phyloP scores from a whole-genome alignment of 2,329 filamentous ascomycete genomes.

The Penicillium corylophilum region DNA sequence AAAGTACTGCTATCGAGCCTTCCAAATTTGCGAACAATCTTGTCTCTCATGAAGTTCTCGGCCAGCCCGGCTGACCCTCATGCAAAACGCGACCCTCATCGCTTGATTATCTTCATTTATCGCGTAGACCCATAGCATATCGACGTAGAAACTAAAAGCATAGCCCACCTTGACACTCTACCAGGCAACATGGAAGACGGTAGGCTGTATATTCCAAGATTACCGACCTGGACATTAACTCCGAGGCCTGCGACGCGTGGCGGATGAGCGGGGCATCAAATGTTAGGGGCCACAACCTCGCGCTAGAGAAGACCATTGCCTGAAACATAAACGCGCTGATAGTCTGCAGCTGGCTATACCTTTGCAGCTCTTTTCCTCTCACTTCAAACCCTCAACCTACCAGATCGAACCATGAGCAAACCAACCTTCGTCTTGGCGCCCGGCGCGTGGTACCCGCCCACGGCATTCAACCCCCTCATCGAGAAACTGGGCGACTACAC shows the following conservation, averaged over 20 bases:
- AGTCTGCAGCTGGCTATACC: not conserved
- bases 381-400: not conserved
- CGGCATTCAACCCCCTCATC: conserved; percentile 29
- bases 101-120: no score
- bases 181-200: no score
- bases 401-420: conserved; percentile 19
- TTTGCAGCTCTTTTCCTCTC: not conserved
- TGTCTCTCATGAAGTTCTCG: no score
- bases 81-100: no score
- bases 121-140: no score
- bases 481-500: conserved; percentile 21
- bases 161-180: no score
- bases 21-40: no score
- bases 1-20: no score
- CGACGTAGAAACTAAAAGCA: no score
- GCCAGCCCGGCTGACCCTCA: no score
- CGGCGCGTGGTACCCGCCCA: conserved; percentile 34
- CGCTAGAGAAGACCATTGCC: not conserved
- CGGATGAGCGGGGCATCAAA: not conserved
- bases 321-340: not conserved
- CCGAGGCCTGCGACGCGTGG: not conserved
- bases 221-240: no score
- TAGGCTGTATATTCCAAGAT: no score
- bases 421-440: conserved; percentile 32
- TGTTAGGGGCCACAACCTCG: not conserved